A percentile compares a stretch with the other conserved stretches of the same genome.
Evolutionary conservation across 176 grass and related monocot species (phyloP).

Genomic region (Eleusine indica): DNA sequence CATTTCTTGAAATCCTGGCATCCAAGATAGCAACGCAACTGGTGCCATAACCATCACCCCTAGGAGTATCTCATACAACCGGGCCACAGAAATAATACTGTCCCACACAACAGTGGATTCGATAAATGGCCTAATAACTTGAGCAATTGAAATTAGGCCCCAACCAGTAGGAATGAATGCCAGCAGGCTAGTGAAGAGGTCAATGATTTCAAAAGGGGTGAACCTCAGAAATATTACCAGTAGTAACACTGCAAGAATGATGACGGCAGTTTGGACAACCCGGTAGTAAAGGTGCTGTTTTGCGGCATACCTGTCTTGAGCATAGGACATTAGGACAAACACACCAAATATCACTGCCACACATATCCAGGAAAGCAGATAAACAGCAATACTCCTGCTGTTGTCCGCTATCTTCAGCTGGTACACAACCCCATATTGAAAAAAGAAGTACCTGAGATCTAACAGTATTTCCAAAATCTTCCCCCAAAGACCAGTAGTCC

Average conservation of each 20-base stretch:
- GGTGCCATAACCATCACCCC: slow-evolving; percentile 86
- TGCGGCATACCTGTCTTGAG: slow-evolving; percentile 73
- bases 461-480: slow-evolving; percentile 91
- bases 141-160: slow-evolving; percentile 94
- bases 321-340: slow-evolving; percentile 79
- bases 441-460: slow-evolving; percentile 95
- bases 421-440: slow-evolving; percentile 96
- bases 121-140: slow-evolving; percentile 91
- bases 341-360: slow-evolving; percentile 68
- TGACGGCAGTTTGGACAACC: slow-evolving; percentile 58
- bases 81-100: slow-evolving; percentile 72
- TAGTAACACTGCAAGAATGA: slow-evolving; percentile 64
- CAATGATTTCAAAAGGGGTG: slow-evolving; percentile 77
- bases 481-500: slow-evolving; percentile 91
- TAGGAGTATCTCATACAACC: slow-evolving; percentile 90
- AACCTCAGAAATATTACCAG: slow-evolving; percentile 82
- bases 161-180: slow-evolving; percentile 97
- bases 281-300: slow-evolving; percentile 91
- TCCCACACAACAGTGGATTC: slow-evolving; percentile 80
- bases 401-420: slow-evolving; percentile 77
- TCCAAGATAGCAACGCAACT: slow-evolving; percentile 86
- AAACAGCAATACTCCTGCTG: slow-evolving; percentile 81
- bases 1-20: slow-evolving; percentile 98
- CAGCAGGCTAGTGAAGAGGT: slow-evolving; percentile 87
- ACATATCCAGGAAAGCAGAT: slow-evolving; percentile 93